These are phyloP conservation scores for Globisporangium solare DNA, from an alignment of 352 stramenopile species.

Conservation along the genomic window DNA sequence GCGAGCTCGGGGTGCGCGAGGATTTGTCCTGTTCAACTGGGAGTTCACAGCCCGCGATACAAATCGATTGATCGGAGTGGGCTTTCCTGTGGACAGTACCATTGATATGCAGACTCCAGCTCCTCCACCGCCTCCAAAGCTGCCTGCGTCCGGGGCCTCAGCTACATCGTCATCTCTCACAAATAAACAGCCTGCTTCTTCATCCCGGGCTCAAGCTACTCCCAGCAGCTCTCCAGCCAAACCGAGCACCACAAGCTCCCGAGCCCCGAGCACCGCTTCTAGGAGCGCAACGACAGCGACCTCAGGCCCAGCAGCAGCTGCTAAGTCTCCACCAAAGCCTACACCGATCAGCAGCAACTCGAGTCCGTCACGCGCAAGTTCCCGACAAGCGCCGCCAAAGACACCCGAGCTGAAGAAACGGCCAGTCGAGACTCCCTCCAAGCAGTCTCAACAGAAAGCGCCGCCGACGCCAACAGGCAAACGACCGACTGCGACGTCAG, in stretches of 20 bases:
- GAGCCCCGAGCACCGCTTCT: background rate
- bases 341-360: background rate
- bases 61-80: constrained; percentile 38
- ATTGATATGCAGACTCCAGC: constrained; percentile 39
- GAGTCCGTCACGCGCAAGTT: constrained; percentile 1
- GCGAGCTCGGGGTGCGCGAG: constrained; percentile 18
- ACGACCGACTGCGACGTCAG: constrained; percentile 10
- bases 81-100: constrained; percentile 48
- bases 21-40: constrained; percentile 56
- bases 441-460: constrained; percentile 1
- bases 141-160: background rate
- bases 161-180: background rate
- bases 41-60: constrained; percentile 38
- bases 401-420: constrained; percentile 7
- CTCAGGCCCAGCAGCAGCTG: background rate
- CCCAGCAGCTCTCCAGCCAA: constrained; percentile 9
- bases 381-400: constrained; percentile 6
- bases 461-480: constrained; percentile 2
- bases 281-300: constrained; percentile 2
- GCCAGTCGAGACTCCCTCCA: background rate
- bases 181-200: constrained; percentile 1
- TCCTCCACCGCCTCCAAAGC: background rate
- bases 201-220: constrained; percentile 3
- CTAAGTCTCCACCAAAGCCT: constrained; percentile 4
- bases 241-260: background rate